phyloP scores from a whole-genome alignment of 352 stramenopile species.

The Phytophthora vignae region DNA sequence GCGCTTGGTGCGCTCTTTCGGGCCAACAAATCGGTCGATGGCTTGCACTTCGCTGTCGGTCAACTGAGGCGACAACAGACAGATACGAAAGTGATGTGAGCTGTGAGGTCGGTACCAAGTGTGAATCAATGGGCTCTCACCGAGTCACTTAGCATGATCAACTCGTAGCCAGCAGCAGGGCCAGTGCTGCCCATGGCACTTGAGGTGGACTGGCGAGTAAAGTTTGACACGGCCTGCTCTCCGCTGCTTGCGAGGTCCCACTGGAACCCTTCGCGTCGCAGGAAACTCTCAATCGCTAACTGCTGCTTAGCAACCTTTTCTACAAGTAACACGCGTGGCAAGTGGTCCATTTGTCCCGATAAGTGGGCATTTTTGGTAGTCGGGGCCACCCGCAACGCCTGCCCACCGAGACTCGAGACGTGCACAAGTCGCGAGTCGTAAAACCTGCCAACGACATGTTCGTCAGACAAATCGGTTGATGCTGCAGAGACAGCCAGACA shows the following conservation, averaged over 20 bases:
- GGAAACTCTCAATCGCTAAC: slow-evolving; percentile 60
- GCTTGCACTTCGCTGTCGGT: slow-evolving; percentile 56
- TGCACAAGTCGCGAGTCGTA: slow-evolving; percentile 65
- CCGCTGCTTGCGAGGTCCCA: slow-evolving; percentile 74
- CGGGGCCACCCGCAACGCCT: slow-evolving; percentile 55
- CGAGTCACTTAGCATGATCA: slow-evolving; percentile 70
- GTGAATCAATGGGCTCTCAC: slow-evolving; percentile 23
- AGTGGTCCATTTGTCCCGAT: slow-evolving; percentile 58
- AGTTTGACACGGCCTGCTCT: slow-evolving; percentile 61
- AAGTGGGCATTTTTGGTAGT: slow-evolving; percentile 69
- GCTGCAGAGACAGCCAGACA: not conserved
- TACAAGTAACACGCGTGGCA: slow-evolving; percentile 72
- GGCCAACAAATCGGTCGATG: slow-evolving; percentile 60
- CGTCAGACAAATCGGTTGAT: not conserved
- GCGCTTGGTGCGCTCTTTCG: slow-evolving; percentile 42
- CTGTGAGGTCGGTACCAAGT: not conserved
- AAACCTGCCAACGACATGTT: slow-evolving; percentile 49
- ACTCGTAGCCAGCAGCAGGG: slow-evolving; percentile 41
- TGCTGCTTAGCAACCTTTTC: slow-evolving; percentile 67
- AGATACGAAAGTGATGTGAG: slow-evolving; percentile 4
- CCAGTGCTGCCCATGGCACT: slow-evolving; percentile 3
- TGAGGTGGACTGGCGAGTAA: slow-evolving; percentile 43
- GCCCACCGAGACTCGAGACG: slow-evolving; percentile 69
- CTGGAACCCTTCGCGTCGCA: slow-evolving; percentile 69
- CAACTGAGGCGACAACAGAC: slow-evolving; percentile 35